Evolutionary conservation across 306 rosid species (phyloP).

Genomic region (Fragaria vesca): DNA sequence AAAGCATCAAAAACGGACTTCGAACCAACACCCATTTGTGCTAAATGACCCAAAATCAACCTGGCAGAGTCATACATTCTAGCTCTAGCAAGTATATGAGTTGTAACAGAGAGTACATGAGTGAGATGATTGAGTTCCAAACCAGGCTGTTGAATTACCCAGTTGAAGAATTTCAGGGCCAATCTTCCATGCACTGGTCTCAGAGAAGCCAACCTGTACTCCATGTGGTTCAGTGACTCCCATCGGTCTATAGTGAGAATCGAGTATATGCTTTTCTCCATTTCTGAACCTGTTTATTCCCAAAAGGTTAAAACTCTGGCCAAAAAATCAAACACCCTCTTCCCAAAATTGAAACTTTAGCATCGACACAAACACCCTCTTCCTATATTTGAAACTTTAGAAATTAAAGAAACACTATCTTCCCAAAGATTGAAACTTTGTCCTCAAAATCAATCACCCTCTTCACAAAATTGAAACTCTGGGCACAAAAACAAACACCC

Average conservation of each 20-base stretch:
- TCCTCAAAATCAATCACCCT: neutral
- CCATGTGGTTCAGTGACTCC: constrained; percentile 78
- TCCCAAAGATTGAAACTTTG: neutral
- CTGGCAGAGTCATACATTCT: constrained; percentile 65
- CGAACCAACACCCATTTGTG: constrained; percentile 43
- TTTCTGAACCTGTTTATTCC: constrained; percentile 28
- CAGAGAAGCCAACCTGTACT: constrained; percentile 59
- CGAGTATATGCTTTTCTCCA: constrained; percentile 73
- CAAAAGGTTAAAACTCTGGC: neutral
- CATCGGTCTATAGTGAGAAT: constrained; percentile 70
- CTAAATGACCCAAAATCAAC: constrained; percentile 46
- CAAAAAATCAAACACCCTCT: neutral
- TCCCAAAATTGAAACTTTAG: neutral
- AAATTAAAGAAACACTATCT: neutral
- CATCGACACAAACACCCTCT: neutral
- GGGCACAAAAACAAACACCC: neutral
- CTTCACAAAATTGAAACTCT: neutral
- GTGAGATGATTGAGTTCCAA: constrained; percentile 60
- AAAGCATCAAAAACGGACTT: constrained; percentile 49
- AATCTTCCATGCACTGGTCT: constrained; percentile 79
- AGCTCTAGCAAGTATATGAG: constrained; percentile 74
- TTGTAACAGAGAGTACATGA: constrained; percentile 54
- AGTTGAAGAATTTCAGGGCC: constrained; percentile 65
- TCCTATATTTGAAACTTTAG: neutral
- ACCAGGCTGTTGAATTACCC: constrained; percentile 64